These are phyloP conservation scores for Microcyclospora tardicrescens DNA, from an alignment of 2,329 filamentous ascomycete species.

Conservation along the genomic window DNA sequence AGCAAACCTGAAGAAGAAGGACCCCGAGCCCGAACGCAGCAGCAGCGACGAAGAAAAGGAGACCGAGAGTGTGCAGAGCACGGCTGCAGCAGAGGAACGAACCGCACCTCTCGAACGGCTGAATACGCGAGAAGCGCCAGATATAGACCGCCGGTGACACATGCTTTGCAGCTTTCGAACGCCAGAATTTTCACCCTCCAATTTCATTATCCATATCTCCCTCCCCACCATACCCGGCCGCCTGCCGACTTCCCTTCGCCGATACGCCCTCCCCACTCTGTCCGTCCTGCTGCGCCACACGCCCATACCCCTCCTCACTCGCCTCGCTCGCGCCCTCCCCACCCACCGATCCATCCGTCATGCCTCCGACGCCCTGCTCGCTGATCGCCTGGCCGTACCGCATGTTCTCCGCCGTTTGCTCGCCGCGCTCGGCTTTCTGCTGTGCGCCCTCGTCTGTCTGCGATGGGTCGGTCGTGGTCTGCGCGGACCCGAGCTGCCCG, in stretches of 20 bases:
- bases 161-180: no score
- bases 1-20: constrained; percentile 8
- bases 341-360: constrained; percentile 31
- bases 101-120: no score
- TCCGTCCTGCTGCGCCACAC: constrained; percentile 10
- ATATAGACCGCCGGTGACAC: no score
- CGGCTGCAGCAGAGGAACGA: no score
- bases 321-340: constrained; percentile 22
- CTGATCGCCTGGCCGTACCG: constrained; percentile 44
- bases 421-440: constrained; percentile 25
- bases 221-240: constrained; percentile 26
- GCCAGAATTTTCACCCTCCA: constrained; percentile 25
- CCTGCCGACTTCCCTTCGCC: constrained; percentile 25
- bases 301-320: constrained; percentile 25
- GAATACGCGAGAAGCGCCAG: no score
- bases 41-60: constrained; percentile 7
- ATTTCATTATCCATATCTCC: constrained; percentile 33
- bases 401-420: constrained; percentile 39
- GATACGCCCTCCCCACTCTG: constrained; percentile 20
- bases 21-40: neutral
- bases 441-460: constrained; percentile 19
- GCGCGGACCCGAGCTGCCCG: constrained; percentile 40
- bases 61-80: neutral
- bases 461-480: constrained; percentile 22
- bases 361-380: constrained; percentile 42